Conservation (phyloP, 495 filamentous ascomycete genomes). For the Podospora fimiseda region DNA sequence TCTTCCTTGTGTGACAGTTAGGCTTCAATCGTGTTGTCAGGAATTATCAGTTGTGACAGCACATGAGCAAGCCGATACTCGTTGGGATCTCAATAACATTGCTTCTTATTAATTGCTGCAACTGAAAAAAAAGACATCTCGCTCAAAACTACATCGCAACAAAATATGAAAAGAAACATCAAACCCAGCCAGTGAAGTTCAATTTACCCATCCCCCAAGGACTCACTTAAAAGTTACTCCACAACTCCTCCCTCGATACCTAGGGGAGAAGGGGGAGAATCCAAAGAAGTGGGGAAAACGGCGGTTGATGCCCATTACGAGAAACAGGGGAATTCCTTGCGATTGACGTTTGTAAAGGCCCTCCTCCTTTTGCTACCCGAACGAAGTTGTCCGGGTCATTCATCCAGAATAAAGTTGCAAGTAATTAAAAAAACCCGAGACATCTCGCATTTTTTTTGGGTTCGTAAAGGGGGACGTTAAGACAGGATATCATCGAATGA, state of each 20-base stretch:
- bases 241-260: not conserved
- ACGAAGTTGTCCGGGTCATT: constrained; percentile 7
- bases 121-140: not conserved
- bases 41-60: not conserved
- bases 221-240: not conserved
- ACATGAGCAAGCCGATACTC: constrained; percentile 4
- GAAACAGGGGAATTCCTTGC: constrained; percentile 11
- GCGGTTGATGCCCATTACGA: constrained; percentile 6
- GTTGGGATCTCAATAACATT: not conserved
- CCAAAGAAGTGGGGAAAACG: not conserved
- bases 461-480: constrained; percentile 9
- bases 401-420: constrained; percentile 22
- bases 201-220: not conserved
- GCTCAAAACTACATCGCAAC: not conserved
- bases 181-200: not conserved
- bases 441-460: constrained; percentile 4
- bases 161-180: not conserved
- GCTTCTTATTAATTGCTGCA: not conserved
- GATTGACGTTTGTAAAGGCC: constrained; percentile 8
- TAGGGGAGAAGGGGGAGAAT: not conserved
- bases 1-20: no score
- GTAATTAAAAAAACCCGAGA: constrained; percentile 19
- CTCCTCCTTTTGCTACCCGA: constrained; percentile 2
- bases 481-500: constrained; percentile 1
- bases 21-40: no score